Base-by-base conservation (phyloP, 2,329 filamentous ascomycete genomes). In the Fusarium duplospermum region DNA sequence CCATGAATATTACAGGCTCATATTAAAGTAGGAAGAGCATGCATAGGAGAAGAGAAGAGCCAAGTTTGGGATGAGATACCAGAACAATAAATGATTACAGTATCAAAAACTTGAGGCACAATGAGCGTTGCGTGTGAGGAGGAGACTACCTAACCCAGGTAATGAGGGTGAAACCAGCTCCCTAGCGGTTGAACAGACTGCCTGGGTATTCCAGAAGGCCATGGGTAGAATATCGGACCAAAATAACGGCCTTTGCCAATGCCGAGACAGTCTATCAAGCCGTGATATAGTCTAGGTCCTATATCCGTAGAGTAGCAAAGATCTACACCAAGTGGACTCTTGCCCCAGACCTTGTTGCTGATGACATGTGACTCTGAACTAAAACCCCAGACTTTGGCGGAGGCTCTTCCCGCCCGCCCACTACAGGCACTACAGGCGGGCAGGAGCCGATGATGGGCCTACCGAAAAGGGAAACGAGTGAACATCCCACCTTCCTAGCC, bases 291-390 rank as follows among this genome's bases (percentile, higher is more conserved):
- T 54, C 31, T 60, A 42, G 57, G 22, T 18, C 24, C 29, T 18
- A 31, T 20, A 54, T 54, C 11, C n/a, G n/a, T 50, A 35, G 56
- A 38, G 24, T 14, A 50, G 29, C 31, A 62, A 50, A 50, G 59
- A 62, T 52, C 42, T 52, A 29, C 42, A 20, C 38, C 24, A 33
- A 42, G 36, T 45, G 58, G 58, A 45, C 36, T 45, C 36, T 33
- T 20, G 27, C 58, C 18, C 38, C 16, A 40, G 13, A 69, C 27
- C 18, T 31, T 54, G 50, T 31, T 20, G 4, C 29, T 35, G n/a
- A 18, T 66, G 62, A 57, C 71, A 74, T 74, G 69, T 74, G 72
- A 72, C 52, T 62, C 50, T 40, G 16, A 52, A 70, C 72, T 72
- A 56, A 74, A 72, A 63, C 72, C 71, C 71, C 63, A 60, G 71